Base-by-base conservation (phyloP, 2,329 filamentous ascomycete genomes). In the Truncatella angustata region DNA sequence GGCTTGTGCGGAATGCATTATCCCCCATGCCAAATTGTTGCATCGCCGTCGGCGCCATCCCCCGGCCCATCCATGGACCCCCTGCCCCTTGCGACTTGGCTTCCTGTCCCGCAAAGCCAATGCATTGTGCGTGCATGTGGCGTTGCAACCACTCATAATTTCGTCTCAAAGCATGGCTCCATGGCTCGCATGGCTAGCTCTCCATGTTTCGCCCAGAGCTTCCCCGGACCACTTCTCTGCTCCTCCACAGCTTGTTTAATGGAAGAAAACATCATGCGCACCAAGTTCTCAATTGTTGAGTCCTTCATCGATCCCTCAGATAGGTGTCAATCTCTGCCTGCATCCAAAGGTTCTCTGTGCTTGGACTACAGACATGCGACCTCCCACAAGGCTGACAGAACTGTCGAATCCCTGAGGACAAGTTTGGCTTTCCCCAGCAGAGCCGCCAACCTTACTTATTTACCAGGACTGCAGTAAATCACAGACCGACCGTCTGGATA, bases 151-250 rank as follows among this genome's bases (percentile, higher is more conserved):
- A 26, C 21, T 24, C 40, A 24, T 23, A 24, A 9, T 43, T 43
- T 30, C 20, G 9, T 43, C 21, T 20, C 40, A 23, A 43, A 23
- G 28, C 40, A 43, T 24, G 40, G 40, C 18, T 18, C 24, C 37
- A 20, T 21, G 12, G 20, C 37, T 21, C 37, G n/a, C n/a, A n/a
- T n/a, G n/a, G n/a, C n/a, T 21, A 18, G 40, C 28, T 44, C 12
- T 23, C 40, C 40, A 23, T 44, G 40, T 44, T 24, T 44, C 40
- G 40, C 23, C 16, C 40, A 44, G 24, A 44, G 40, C 40, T 44
- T 44, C 40, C 40, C 40, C 40, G 40, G 40, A 44, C 40, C 21
- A 44, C 21, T 21, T 44, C 11, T 40, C 18, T 36, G n/a, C 24
- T 40, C 16, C 18, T 40, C 40, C 24, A 44, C 21, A 24, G 40